Evolutionary conservation across 495 filamentous ascomycete genomes (phyloP), one percentile per base, ranked within the genome.

Genomic region (Penicillium verhagenii): DNA sequence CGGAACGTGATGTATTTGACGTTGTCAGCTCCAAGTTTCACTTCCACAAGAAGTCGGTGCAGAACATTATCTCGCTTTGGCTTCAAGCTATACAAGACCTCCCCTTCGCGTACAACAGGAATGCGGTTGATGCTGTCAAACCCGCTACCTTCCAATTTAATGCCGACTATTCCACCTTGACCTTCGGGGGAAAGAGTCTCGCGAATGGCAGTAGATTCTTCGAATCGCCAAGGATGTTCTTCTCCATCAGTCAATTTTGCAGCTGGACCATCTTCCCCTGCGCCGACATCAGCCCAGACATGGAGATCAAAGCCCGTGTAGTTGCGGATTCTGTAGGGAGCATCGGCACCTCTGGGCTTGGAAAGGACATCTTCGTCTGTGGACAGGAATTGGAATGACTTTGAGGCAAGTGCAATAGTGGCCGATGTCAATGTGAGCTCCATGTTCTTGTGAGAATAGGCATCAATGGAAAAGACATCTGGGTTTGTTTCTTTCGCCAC

Each of bases 1-100:
- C 93, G 85, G 66, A 98, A 90, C 8, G 91, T 97, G 63, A 98
- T 94, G 68, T 96, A 93, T 72, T 98, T 98, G 70, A 98, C 87
- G 56, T 96, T 97, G 71, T 98, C 92, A 3, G 82, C 70, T 21
- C 91, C 93, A 28, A 98, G 82, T 47, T 84, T 92, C 57, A 98
- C 87, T 50, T 98, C 92, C 25, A 97, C 93, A 29, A 97, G 81
- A 18, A 98, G 79, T 24, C 91, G 87, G 69, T 98, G 95, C 60
- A 91, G 80, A 18, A 96, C 79, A 40, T 86, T 77, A 61, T 96
- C 86, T 66, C 93, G 92, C 50, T 89, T 85, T 11, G 91, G 90
- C 50, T 86, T 84, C 45, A 98, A 77, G 44, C 84, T 90, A 70
- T 96, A 97, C 14, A 98, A 66, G 42, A 84, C 82, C 67, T 98